Evolutionary conservation across 257 asterid genomes (phyloP).

Genomic region (Thymus quinquecostatus): DNA sequence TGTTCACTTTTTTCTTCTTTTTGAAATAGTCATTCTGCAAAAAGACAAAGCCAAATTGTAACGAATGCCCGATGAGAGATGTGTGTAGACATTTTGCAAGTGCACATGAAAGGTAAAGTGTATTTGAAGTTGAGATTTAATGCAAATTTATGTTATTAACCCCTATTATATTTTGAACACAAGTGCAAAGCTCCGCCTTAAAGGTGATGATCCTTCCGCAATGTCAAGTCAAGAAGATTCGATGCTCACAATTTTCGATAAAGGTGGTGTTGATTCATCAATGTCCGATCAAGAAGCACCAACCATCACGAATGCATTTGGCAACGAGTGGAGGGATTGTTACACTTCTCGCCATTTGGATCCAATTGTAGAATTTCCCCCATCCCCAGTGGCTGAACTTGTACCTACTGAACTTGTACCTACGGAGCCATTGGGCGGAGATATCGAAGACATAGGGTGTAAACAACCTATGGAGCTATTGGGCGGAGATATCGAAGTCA

Average conservation of each 20-base stretch:
- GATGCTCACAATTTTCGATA: too few species aligned
- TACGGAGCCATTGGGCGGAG: background rate
- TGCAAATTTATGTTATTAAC: background rate
- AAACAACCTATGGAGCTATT: too few species aligned
- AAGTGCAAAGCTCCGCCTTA: slow-evolving; percentile 43
- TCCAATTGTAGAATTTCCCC: slow-evolving; percentile 57
- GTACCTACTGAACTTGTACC: background rate
- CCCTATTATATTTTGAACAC: slow-evolving; percentile 19
- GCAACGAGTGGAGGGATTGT: background rate
- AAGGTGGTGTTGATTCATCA: too few species aligned
- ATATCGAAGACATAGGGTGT: too few species aligned
- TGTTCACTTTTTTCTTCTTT: background rate
- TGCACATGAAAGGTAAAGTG: slow-evolving; percentile 51
- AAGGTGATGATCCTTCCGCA: slow-evolving; percentile 25
- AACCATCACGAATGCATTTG: background rate
- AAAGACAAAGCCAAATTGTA: slow-evolving; percentile 55
- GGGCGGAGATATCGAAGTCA: background rate
- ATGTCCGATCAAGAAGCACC: background rate
- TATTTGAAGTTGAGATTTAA: background rate
- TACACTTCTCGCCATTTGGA: slow-evolving; percentile 27
- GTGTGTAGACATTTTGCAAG: slow-evolving; percentile 67
- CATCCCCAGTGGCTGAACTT: background rate
- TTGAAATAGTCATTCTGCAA: slow-evolving; percentile 55
- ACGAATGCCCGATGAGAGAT: slow-evolving; percentile 61
- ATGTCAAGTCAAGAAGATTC: background rate